These are phyloP conservation scores for Endocalyx cinctus DNA, from an alignment of 2,329 filamentous ascomycete species.

Conservation along the genomic window DNA sequence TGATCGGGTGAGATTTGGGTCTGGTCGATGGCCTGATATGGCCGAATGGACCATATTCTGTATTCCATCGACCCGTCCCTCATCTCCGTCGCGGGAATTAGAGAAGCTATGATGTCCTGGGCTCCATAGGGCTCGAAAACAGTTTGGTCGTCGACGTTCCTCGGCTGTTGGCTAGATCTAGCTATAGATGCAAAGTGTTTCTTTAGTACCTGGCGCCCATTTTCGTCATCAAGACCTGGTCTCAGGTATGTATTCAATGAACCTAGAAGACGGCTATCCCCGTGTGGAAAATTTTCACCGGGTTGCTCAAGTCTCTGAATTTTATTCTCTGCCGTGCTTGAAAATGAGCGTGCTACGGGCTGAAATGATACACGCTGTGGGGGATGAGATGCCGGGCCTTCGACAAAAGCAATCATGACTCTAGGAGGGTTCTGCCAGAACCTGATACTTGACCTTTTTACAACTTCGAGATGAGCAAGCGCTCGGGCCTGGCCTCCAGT, in stretches of 20 bases:
- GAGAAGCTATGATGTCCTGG: constrained; percentile 1
- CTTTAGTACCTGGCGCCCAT: too few relatives aligned
- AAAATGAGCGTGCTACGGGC: too few relatives aligned
- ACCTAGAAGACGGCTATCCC: too few relatives aligned
- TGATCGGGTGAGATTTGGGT: not conserved
- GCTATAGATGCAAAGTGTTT: too few relatives aligned
- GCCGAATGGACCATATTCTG: constrained; percentile 4
- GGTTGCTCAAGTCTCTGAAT: too few relatives aligned
- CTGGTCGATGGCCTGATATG: not conserved
- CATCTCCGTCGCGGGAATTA: not conserved
- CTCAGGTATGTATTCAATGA: too few relatives aligned
- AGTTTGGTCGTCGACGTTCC: too few relatives aligned
- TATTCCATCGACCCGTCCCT: constrained; percentile 1
- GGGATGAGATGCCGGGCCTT: not conserved
- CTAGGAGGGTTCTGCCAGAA: constrained; percentile 3
- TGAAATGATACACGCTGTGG: not conserved
- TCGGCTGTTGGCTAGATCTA: too few relatives aligned
- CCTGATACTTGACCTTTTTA: not conserved
- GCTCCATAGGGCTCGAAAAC: too few relatives aligned
- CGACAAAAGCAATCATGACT: not conserved
- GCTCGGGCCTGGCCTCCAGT: not conserved
- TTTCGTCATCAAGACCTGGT: too few relatives aligned
- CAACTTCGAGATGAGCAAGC: constrained; percentile 1
- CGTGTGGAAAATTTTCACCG: too few relatives aligned
- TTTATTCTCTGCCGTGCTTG: too few relatives aligned